phyloP scores from a whole-genome alignment of 2,329 filamentous ascomycete genomes.

The Fusarium heterosporum region DNA sequence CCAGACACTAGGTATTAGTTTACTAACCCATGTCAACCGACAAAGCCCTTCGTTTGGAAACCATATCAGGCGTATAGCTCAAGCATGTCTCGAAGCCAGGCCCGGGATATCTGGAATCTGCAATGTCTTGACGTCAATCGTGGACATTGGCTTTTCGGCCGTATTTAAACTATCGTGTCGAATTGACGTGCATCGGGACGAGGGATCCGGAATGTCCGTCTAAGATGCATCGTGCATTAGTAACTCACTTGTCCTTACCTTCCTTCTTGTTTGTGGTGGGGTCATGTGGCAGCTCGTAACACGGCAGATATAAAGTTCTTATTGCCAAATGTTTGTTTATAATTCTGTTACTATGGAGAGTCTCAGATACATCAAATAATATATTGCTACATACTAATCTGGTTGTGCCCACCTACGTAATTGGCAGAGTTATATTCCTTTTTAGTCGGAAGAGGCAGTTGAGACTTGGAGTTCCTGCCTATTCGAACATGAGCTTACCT shows the following conservation, averaged over 20 bases:
- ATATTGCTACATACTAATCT: no score
- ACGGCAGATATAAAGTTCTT: neutral
- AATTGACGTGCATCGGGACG: slow-evolving; percentile 25
- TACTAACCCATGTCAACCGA: neutral
- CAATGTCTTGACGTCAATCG: neutral
- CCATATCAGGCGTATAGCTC: neutral
- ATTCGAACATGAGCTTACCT: slow-evolving; percentile 10
- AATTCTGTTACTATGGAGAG: neutral
- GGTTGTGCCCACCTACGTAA: no score
- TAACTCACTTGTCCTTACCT: neutral
- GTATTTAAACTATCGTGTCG: slow-evolving; percentile 17
- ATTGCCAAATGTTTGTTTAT: neutral
- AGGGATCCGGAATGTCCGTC: slow-evolving; percentile 13
- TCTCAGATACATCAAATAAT: no score
- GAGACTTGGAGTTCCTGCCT: slow-evolving; percentile 8
- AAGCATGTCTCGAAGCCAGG: neutral
- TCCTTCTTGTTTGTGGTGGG: neutral
- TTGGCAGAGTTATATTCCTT: no score
- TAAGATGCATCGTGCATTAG: slow-evolving; percentile 4
- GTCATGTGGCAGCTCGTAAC: neutral
- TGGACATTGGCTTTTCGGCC: slow-evolving; percentile 19
- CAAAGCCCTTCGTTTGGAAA: neutral
- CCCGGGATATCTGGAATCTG: neutral
- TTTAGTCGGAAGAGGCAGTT: slow-evolving; percentile 7
- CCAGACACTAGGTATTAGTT: neutral